Percentiles rank a stretch among this genome's conserved stretches.
These are phyloP conservation scores for Suhomyces yuchorum DNA, from an alignment of 1,139 yeast genomes.

Conservation along the genomic window DNA sequence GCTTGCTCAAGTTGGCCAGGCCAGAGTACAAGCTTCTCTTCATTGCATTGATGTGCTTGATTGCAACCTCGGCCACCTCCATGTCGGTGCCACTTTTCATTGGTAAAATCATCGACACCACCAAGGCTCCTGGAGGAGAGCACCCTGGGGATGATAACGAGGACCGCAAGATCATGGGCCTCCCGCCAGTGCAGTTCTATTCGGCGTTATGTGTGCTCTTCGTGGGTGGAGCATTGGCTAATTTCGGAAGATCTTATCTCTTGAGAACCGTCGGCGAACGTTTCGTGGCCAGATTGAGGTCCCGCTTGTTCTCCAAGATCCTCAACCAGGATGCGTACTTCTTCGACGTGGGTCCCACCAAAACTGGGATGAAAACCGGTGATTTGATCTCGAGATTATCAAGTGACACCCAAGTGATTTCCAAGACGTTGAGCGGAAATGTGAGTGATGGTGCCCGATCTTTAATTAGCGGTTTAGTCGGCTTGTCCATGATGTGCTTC, in stretches of 20 bases:
- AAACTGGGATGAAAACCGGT: constrained; percentile 70
- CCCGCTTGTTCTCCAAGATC: constrained; percentile 73
- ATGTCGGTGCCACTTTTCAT: constrained; percentile 82
- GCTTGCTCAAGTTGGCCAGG: constrained; percentile 35
- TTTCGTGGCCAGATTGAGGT: constrained; percentile 78
- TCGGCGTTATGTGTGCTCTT: constrained; percentile 49
- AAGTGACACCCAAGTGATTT: constrained; percentile 87
- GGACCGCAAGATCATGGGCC: constrained; percentile 32
- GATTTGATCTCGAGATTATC: constrained; percentile 87
- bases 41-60: constrained; percentile 61
- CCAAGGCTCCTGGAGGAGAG: constrained; percentile 13
- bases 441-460: constrained; percentile 90
- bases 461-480: constrained; percentile 74
- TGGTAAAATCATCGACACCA: constrained; percentile 61
- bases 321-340: constrained; percentile 89
- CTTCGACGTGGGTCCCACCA: constrained; percentile 72
- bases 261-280: constrained; percentile 82
- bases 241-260: constrained; percentile 76
- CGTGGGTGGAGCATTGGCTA: constrained; percentile 70
- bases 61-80: constrained; percentile 51
- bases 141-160: neutral
- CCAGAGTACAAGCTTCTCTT: constrained; percentile 39
- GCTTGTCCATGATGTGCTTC: constrained; percentile 82
- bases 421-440: constrained; percentile 84
- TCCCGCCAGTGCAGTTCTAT: constrained; percentile 38